Evolutionary conservation across 768 basidiomycete species (phyloP), one percentile per base, ranked within the genome.

Genomic region (Pleurotus eryngii): DNA sequence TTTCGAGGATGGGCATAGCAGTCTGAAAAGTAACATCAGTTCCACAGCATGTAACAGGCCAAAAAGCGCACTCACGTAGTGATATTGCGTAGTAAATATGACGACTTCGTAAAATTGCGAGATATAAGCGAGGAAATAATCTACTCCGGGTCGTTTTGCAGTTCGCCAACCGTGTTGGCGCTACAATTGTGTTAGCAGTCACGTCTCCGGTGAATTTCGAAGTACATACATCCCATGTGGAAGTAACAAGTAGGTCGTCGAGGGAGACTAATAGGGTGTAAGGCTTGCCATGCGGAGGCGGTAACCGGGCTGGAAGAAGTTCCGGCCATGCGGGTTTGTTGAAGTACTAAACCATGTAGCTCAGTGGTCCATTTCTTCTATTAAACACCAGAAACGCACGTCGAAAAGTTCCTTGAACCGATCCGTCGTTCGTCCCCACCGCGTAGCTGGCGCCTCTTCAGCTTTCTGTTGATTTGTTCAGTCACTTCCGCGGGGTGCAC

Each of bases 61-160:
- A 20, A 20, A 20, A 20, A 20, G 11, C 30, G n/a, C 9, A 20
- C 91, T 49, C 62, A 96, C 95, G 71, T 96, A 98, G 65, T 82
- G 79, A 56, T 90, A 83, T 73, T 96, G 93, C 15, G 86, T 81
- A 8, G 95, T 98, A 75, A 98, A 99, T 55, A 99, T 78, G 35
- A 98, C 96, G 57, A 98, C 84, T 76, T 99, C 97, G 69, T 94
- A 99, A 76, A 98, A 99, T 67, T 98, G 96, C 0, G 94, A 92
- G 48, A 99, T 83, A 70, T 99, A 99, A 24, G 85, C 95, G 35
- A 99, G 79, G 82, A 99, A 99, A 74, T 99, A 98, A 68, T 99
- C 97, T 14, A 95, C 91, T 3, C 97, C 97, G 1, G 97, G 96
- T 35, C 97, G 86, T 74, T 98, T 99, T 4, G 95, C 96, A 3